These are phyloP conservation scores for Nectriaceae sp. DNA, from an alignment of 2,329 filamentous ascomycete genomes.

Conservation along the genomic window DNA sequence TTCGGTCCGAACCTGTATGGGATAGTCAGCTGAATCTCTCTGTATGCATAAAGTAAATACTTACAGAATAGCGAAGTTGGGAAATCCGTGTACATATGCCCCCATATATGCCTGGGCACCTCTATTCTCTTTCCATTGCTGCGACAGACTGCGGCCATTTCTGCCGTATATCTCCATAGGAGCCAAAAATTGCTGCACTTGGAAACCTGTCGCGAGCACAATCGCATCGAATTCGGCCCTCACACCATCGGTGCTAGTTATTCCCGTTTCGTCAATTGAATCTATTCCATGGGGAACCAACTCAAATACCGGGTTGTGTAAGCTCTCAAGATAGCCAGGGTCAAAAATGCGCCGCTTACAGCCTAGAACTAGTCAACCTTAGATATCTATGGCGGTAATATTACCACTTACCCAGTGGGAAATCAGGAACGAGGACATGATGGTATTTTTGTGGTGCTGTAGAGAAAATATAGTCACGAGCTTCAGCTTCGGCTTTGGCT, in stretches of 20 bases:
- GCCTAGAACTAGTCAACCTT: not conserved
- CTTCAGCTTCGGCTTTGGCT: not conserved
- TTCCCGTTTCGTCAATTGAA: conserved; percentile 6
- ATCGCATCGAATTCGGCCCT: conserved; percentile 14
- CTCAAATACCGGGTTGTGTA: conserved; percentile 3
- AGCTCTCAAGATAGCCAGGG: conserved; percentile 14
- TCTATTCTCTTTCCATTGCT: conserved; percentile 26
- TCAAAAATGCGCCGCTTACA: conserved; percentile 35
- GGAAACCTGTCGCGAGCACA: conserved; percentile 23
- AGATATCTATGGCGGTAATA: not conserved
- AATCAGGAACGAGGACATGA: conserved; percentile 25
- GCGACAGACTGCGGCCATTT: conserved; percentile 20
- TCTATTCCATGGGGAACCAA: conserved; percentile 9
- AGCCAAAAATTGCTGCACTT: conserved; percentile 25
- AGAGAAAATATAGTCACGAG: conserved; percentile 5
- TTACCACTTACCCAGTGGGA: conserved; percentile 19
- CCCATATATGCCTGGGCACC: conserved; percentile 32
- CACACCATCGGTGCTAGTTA: conserved; percentile 5
- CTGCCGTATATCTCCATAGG: conserved; percentile 28
- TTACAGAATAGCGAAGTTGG: conserved; percentile 26
- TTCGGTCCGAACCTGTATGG: conserved; percentile 9
- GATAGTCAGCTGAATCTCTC: too few relatives aligned
- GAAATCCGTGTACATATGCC: conserved; percentile 30
- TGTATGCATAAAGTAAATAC: too few relatives aligned
- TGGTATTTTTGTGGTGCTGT: conserved; percentile 26